Conservation (phyloP, 2,329 filamentous ascomycete genomes). For the Hypocrella siamensis region DNA sequence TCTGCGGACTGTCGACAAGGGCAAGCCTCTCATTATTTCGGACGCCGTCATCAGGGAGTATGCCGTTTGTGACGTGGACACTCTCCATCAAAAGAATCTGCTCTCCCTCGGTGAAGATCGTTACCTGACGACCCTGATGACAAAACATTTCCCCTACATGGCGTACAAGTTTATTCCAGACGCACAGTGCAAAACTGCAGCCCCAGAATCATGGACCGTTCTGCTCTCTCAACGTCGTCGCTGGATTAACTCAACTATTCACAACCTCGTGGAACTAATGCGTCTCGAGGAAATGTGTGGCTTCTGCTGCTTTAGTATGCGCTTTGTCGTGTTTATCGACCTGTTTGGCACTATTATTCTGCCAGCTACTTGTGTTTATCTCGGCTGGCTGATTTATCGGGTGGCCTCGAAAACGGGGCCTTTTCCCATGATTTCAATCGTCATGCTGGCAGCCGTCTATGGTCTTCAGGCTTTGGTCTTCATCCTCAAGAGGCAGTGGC, state of each 20-base stretch:
- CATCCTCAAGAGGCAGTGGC: conserved; percentile 93
- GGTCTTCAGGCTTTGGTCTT: conserved; percentile 94
- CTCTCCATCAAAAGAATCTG: conserved; percentile 92
- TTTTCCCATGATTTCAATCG: conserved; percentile 74
- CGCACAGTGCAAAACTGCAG: conserved; percentile 84
- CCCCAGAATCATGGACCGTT: conserved; percentile 86
- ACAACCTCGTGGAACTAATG: conserved; percentile 86
- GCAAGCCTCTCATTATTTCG: conserved; percentile 84
- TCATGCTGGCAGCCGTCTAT: conserved; percentile 82
- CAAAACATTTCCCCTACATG: conserved; percentile 91
- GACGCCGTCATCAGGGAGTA: conserved; percentile 82
- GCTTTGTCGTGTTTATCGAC: conserved; percentile 90
- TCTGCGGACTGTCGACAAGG: conserved; percentile 81
- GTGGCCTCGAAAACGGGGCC: conserved; percentile 54
- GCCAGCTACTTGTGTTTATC: conserved; percentile 73
- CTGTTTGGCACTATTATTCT: conserved; percentile 84
- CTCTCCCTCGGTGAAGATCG: conserved; percentile 91
- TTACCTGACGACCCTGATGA: conserved; percentile 94
- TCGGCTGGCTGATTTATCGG: conserved; percentile 74
- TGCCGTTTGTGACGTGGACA: conserved; percentile 77
- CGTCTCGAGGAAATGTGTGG: conserved; percentile 88
- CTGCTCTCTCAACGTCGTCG: conserved; percentile 93
- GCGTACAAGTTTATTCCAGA: conserved; percentile 91
- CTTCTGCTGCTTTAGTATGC: conserved; percentile 98
- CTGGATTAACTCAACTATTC: conserved; percentile 98